Conservation (phyloP, 352 stramenopile species). For the Phytopythium oedochilum region DNA sequence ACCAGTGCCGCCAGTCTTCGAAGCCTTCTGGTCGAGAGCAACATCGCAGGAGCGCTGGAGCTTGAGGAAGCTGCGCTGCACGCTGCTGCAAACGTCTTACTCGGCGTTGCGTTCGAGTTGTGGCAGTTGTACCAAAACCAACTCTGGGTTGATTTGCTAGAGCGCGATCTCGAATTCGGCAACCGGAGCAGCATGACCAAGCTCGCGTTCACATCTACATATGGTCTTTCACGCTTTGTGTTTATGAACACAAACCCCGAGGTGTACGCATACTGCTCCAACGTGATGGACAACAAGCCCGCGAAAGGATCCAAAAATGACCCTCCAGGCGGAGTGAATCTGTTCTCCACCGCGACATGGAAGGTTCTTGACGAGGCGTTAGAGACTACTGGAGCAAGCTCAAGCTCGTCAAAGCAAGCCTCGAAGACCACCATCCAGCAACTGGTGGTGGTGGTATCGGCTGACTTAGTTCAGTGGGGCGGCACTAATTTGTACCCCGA, state of each 20-base stretch:
- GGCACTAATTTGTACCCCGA: conserved; percentile 23
- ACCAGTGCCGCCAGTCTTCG: conserved; percentile 14
- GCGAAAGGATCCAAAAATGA: neutral
- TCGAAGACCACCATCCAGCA: conserved; percentile 27
- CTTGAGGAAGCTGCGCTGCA: conserved; percentile 18
- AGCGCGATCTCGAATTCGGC: conserved; percentile 44
- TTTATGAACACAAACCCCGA: conserved; percentile 57
- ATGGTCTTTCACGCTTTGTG: conserved; percentile 46
- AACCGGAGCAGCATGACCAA: conserved; percentile 56
- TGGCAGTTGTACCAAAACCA: conserved; percentile 84
- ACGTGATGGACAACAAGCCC: neutral
- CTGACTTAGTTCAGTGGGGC: conserved; percentile 41
- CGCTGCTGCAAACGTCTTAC: conserved; percentile 21
- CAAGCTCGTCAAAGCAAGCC: conserved; percentile 8
- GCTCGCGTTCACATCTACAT: conserved; percentile 32
- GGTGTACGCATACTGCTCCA: conserved; percentile 23
- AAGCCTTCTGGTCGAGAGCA: conserved; percentile 1
- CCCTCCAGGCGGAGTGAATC: conserved; percentile 8
- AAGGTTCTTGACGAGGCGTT: conserved; percentile 57
- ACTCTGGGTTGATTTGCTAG: conserved; percentile 56
- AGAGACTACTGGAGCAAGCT: conserved; percentile 5
- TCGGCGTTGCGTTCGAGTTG: conserved; percentile 45
- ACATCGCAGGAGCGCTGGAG: neutral
- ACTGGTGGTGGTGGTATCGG: conserved; percentile 43
- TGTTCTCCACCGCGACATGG: conserved; percentile 58